Percentiles rank a stretch among this genome's conserved stretches.
Evolutionary conservation across 73 alveolate species (phyloP).

Genomic region (Stentor coeruleus): DNA sequence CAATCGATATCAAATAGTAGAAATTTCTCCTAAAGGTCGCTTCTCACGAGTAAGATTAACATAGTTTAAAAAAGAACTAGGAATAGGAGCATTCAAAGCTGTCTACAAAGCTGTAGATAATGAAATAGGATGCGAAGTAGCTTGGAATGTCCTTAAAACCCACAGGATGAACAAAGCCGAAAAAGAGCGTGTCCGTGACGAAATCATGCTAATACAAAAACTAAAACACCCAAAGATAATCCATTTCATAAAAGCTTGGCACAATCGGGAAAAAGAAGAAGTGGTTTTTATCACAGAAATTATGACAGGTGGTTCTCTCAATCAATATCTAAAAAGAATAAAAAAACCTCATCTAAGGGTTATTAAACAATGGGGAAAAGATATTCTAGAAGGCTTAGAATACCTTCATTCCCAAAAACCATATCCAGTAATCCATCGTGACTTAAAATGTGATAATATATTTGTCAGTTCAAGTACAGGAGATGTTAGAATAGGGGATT

Average conservation of each 20-base stretch:
- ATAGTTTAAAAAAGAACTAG: slow-evolving; percentile 86
- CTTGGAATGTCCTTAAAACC: slow-evolving; percentile 93
- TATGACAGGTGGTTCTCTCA: slow-evolving; percentile 93
- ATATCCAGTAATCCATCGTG: slow-evolving; percentile 82
- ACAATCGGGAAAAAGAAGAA: slow-evolving; percentile 76
- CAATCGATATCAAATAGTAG: slow-evolving; percentile 32
- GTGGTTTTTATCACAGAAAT: slow-evolving; percentile 95
- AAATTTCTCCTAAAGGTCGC: slow-evolving; percentile 39
- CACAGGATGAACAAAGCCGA: slow-evolving; percentile 49
- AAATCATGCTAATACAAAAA: slow-evolving; percentile 78
- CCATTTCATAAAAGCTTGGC: slow-evolving; percentile 91
- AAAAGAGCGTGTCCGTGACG: slow-evolving; percentile 80
- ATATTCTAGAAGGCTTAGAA: slow-evolving; percentile 83
- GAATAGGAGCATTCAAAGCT: slow-evolving; percentile 93
- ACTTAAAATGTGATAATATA: slow-evolving; percentile 94
- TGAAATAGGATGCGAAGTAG: slow-evolving; percentile 96
- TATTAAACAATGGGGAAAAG: slow-evolving; percentile 85
- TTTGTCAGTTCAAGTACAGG: slow-evolving; percentile 91
- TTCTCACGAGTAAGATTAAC: slow-evolving; percentile 25
- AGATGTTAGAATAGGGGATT: slow-evolving; percentile 97
- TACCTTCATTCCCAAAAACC: slow-evolving; percentile 84
- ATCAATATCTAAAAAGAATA: slow-evolving; percentile 71
- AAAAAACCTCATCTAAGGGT: slow-evolving; percentile 79
- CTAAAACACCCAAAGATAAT: slow-evolving; percentile 91
- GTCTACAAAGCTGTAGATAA: slow-evolving; percentile 92